These are phyloP conservation scores for Psilocybe cyanescens DNA, from an alignment of 768 basidiomycete species.

Conservation along the genomic window DNA sequence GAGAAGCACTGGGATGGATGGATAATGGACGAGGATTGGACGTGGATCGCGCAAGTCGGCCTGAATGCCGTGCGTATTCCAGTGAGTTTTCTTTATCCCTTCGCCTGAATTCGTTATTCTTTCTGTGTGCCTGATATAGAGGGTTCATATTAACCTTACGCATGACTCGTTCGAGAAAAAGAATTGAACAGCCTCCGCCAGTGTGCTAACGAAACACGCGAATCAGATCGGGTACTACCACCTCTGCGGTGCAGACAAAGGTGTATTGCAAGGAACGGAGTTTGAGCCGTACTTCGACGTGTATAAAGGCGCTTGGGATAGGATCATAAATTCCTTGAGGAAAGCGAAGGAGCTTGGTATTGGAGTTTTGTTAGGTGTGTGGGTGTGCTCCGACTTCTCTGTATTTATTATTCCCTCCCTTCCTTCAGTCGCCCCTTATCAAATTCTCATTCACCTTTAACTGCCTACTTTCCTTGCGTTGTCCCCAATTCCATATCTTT, in stretches of 20 bases:
- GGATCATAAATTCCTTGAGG: constrained; percentile 62
- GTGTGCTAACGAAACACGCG: no score
- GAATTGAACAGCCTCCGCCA: no score
- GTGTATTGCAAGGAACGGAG: constrained; percentile 66
- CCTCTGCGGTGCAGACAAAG: constrained; percentile 58
- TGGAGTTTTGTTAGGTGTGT: constrained; percentile 74
- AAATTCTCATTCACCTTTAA: no score
- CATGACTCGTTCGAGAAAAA: no score
- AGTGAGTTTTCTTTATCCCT: constrained; percentile 43
- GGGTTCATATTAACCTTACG: no score
- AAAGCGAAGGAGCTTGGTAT: constrained; percentile 59
- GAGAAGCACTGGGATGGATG: constrained; percentile 80
- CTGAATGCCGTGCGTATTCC: constrained; percentile 66
- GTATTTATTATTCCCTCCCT: no score
- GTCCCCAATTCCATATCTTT: no score
- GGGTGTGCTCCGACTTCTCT: no score
- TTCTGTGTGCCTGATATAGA: no score
- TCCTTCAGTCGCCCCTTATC: no score
- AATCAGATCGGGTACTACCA: constrained; percentile 76
- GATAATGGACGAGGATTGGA: constrained; percentile 68
- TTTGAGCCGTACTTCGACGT: constrained; percentile 55
- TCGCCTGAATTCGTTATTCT: background rate
- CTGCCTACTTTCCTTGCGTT: no score
- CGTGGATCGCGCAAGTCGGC: constrained; percentile 58
- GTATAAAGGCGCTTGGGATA: constrained; percentile 69